Evolutionary conservation across 2,329 filamentous ascomycete species (phyloP).

Genomic region (Alternaria gansuensis): DNA sequence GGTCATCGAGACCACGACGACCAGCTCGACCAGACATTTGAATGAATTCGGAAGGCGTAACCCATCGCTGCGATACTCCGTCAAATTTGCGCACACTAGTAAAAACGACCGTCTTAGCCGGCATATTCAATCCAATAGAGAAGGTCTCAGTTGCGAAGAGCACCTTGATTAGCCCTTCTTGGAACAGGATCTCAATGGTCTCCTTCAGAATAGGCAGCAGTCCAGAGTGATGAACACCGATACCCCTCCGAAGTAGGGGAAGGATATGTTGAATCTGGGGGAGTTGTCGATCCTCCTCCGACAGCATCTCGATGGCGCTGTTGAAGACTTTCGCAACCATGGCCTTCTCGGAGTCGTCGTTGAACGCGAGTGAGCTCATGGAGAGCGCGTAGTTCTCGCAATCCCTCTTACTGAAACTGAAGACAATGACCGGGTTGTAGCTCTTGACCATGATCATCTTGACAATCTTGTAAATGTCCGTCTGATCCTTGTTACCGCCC

Average conservation of each 20-base stretch:
- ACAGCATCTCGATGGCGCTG: conserved; percentile 90
- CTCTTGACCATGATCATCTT: conserved; percentile 98
- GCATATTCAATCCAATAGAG: conserved; percentile 98
- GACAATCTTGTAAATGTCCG: conserved; percentile 96
- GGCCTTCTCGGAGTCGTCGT: conserved; percentile 92
- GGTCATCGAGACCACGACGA: conserved; percentile 94
- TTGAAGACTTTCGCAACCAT: conserved; percentile 95
- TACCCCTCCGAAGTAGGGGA: conserved; percentile 86
- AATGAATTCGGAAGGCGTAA: conserved; percentile 95
- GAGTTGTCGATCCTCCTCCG: conserved; percentile 86
- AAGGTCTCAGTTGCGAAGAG: conserved; percentile 98
- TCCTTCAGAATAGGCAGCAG: conserved; percentile 96
- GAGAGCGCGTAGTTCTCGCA: conserved; percentile 90
- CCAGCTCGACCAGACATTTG: conserved; percentile 99
- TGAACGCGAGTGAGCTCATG: conserved; percentile 89
- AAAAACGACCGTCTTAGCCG: conserved; percentile 98
- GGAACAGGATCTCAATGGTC: conserved; percentile 98
- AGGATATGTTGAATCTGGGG: conserved; percentile 92
- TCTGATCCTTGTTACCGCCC: conserved; percentile 70
- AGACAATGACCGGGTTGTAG: conserved; percentile 98
- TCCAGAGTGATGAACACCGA: conserved; percentile 97
- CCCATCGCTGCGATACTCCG: conserved; percentile 78
- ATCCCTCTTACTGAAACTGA: conserved; percentile 98
- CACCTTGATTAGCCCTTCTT: conserved; percentile 97
- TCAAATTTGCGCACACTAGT: conserved; percentile 96